These are phyloP conservation scores for Leishmania guyanensis DNA, from an alignment of 208 protist species.

Conservation along the genomic window DNA sequence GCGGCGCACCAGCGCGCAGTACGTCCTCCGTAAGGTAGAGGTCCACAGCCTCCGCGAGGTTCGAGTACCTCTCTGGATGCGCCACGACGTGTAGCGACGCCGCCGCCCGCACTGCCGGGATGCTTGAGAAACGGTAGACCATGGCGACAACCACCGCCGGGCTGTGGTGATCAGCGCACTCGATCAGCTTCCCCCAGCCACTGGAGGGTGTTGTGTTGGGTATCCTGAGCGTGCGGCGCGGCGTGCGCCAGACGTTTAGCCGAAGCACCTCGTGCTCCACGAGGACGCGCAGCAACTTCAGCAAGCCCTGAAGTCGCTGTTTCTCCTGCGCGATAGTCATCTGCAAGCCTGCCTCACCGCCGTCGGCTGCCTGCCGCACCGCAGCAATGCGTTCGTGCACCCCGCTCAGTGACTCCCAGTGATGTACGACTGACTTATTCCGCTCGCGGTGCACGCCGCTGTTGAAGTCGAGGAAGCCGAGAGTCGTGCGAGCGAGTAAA, in stretches of 20 bases:
- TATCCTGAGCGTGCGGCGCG: conserved; percentile 51
- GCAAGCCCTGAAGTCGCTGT: conserved; percentile 41
- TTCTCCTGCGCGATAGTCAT: conserved; percentile 50
- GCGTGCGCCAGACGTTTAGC: conserved; percentile 69
- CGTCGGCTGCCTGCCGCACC: conserved; percentile 20
- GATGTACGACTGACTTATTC: neutral
- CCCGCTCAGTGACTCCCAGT: conserved; percentile 32
- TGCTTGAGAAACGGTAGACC: conserved; percentile 61
- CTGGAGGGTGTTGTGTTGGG: conserved; percentile 28
- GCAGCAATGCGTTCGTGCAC: conserved; percentile 31
- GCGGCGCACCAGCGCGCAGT: conserved; percentile 56
- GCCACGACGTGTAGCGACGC: conserved; percentile 42
- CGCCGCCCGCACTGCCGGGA: conserved; percentile 37
- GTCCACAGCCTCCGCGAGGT: conserved; percentile 65
- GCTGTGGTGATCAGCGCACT: conserved; percentile 60
- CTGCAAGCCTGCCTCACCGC: conserved; percentile 24
- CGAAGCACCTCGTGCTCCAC: conserved; percentile 76
- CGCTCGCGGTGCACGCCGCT: conserved; percentile 20
- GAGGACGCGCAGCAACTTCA: conserved; percentile 60
- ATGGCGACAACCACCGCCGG: conserved; percentile 71
- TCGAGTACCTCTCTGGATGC: conserved; percentile 53
- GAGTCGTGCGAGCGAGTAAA: conserved; percentile 28
- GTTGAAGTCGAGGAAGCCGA: conserved; percentile 74
- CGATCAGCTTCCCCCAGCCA: conserved; percentile 45
- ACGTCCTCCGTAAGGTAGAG: conserved; percentile 74